Conservation (phyloP, 2,329 filamentous ascomycete species). For the Lasiodiplodia gonubiensis region DNA sequence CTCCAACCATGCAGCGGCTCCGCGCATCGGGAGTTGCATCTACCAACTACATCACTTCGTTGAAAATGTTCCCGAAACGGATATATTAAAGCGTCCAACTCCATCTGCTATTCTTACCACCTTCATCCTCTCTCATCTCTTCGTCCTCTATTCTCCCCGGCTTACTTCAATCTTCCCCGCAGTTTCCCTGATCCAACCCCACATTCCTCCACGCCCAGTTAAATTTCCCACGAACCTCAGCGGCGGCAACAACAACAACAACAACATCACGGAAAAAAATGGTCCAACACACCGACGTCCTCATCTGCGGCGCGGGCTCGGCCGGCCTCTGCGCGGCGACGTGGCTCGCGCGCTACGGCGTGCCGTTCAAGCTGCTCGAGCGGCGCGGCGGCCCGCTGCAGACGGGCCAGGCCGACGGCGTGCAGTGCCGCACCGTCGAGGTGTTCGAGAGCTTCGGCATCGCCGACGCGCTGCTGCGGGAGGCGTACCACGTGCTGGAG, state of each 20-base stretch:
- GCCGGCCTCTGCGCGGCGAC: slow-evolving; percentile 66
- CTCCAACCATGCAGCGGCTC: slow-evolving; percentile 6
- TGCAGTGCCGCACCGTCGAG: slow-evolving; percentile 71
- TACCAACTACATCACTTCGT: not conserved
- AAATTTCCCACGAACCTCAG: not conserved
- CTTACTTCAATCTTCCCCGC: not conserved
- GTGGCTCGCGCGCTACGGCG: slow-evolving; percentile 65
- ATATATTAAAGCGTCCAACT: not conserved
- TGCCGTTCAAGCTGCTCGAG: slow-evolving; percentile 65
- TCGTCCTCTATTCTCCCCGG: not conserved
- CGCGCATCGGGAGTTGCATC: not conserved
- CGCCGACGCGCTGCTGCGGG: slow-evolving; percentile 65
- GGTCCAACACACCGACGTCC: slow-evolving; percentile 43
- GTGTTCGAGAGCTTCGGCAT: slow-evolving; percentile 76
- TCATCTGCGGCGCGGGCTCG: slow-evolving; percentile 67
- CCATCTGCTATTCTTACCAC: no score
- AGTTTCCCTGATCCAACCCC: not conserved
- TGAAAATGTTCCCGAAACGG: not conserved
- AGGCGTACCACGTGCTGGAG: slow-evolving; percentile 71
- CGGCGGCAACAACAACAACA: no score
- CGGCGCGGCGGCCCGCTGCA: slow-evolving; percentile 59
- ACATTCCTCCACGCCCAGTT: not conserved
- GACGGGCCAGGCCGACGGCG: slow-evolving; percentile 67
- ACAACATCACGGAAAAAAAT: not conserved
- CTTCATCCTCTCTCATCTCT: not conserved